Conservation (phyloP, 176 grass and related monocot species). For the Musa itinerans region DNA sequence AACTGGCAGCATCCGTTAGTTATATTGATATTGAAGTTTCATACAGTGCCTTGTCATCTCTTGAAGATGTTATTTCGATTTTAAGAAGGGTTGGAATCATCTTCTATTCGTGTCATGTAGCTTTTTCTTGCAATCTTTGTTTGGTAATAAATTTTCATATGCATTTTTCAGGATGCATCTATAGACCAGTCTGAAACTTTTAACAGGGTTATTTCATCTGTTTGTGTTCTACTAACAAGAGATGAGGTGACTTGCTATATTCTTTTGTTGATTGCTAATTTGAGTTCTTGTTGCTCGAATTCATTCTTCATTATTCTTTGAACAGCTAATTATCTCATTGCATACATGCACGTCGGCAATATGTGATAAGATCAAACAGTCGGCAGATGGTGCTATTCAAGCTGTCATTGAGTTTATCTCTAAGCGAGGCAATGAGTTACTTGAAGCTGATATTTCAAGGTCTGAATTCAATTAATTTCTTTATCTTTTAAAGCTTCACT, state of each 20-base stretch:
- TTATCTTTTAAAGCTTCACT: conserved; percentile 16
- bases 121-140: conserved; percentile 21
- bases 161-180: conserved; percentile 55
- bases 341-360: conserved; percentile 69
- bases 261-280: conserved; percentile 7
- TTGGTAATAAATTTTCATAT: conserved; percentile 10
- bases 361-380: conserved; percentile 94
- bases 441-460: conserved; percentile 78
- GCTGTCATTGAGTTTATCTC: conserved; percentile 79
- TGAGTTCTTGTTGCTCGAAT: conserved; percentile 7
- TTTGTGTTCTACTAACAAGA: conserved; percentile 78
- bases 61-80: conserved; percentile 86
- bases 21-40: conserved; percentile 87
- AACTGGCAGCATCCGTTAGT: conserved; percentile 53
- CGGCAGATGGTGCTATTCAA: conserved; percentile 91
- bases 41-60: conserved; percentile 76
- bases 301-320: conserved; percentile 22
- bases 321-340: conserved; percentile 67
- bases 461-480: conserved; percentile 15
- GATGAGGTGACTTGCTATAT: conserved; percentile 58
- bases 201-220: conserved; percentile 68
- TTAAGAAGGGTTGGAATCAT: conserved; percentile 65
- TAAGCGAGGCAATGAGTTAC: conserved; percentile 86
- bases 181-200: conserved; percentile 89
- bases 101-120: conserved; percentile 24